These are phyloP conservation scores for Trypanosoma melophagium DNA, from an alignment of 208 protist genomes.

Conservation along the genomic window DNA sequence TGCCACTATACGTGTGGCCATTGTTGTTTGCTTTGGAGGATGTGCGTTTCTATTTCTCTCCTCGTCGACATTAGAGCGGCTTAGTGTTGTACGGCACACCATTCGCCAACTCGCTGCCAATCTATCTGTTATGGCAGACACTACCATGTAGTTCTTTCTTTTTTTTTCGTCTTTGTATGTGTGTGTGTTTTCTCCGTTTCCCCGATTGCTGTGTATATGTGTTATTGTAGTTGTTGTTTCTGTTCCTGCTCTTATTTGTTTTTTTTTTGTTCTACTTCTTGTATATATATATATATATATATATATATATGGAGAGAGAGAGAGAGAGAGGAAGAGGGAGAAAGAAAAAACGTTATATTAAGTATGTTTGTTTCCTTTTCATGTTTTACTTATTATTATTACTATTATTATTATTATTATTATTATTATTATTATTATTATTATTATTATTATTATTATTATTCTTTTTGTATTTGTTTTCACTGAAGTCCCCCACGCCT, in stretches of 20 bases:
- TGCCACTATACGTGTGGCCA: slow-evolving; percentile 52
- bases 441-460: neutral
- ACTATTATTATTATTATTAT: neutral
- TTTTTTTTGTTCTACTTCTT: neutral
- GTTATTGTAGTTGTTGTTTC: neutral
- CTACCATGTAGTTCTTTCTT: slow-evolving; percentile 3
- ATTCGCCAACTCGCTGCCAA: slow-evolving; percentile 55
- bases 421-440: neutral
- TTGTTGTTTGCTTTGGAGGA: slow-evolving; percentile 57
- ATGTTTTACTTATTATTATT: slow-evolving; percentile 1
- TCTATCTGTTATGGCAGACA: slow-evolving; percentile 20
- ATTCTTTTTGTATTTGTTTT: neutral
- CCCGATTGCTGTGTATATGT: too few relatives aligned
- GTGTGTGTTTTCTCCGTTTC: too few relatives aligned
- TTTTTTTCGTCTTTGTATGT: too few relatives aligned
- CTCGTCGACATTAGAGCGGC: slow-evolving; percentile 31
- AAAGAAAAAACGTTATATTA: neutral
- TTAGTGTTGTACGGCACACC: slow-evolving; percentile 39
- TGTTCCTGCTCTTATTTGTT: neutral
- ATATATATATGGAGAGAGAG: slow-evolving; percentile 9
- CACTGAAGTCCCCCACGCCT: too few relatives aligned
- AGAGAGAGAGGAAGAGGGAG: slow-evolving; percentile 13
- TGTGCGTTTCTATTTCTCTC: slow-evolving; percentile 72
- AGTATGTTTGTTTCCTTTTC: slow-evolving; percentile 1
- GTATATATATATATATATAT: slow-evolving; percentile 13